Evolutionary conservation across 129 eudicot genomes (phyloP).

Genomic region (Glebionis coronaria): DNA sequence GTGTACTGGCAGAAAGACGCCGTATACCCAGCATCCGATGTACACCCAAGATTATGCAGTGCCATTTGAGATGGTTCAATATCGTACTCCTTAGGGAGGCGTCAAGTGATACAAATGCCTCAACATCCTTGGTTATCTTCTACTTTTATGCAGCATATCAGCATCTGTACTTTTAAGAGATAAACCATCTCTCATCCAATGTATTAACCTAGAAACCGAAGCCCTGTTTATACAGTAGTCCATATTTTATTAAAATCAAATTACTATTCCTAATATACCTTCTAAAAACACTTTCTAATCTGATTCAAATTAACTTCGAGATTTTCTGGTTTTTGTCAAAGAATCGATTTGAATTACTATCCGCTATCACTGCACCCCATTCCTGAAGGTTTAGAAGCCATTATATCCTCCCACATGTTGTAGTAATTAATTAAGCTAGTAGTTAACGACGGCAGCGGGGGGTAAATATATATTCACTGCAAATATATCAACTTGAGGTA

Average conservation of each 20-base stretch:
- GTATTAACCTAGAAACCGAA: too few species aligned
- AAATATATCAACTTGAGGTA: conserved; percentile 44
- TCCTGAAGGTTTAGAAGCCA: conserved; percentile 48
- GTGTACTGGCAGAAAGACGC: too few species aligned
- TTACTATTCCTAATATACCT: too few species aligned
- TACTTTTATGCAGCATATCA: conserved; percentile 39
- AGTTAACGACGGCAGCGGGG: conserved; percentile 46
- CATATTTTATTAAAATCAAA: too few species aligned
- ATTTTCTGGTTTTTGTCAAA: too few species aligned
- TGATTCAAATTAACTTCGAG: too few species aligned
- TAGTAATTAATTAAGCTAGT: conserved; percentile 49
- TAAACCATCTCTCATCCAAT: too few species aligned
- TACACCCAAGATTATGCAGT: conserved; percentile 66
- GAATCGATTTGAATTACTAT: conserved; percentile 40
- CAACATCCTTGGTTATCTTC: conserved; percentile 39
- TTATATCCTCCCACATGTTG: conserved; percentile 48
- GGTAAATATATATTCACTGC: conserved; percentile 57
- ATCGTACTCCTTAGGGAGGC: conserved; percentile 48
- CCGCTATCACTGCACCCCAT: conserved; percentile 76
- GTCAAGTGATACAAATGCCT: conserved; percentile 46
- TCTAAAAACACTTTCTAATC: too few species aligned
- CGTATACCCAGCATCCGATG: conserved; percentile 68
- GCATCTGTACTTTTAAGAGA: too few species aligned
- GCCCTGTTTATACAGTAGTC: too few species aligned
- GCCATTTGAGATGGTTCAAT: conserved; percentile 74